Evolutionary conservation across 1,139 yeast species (phyloP), one percentile per base, ranked within the genome.

Genomic region (Geotrichum fermentans): DNA sequence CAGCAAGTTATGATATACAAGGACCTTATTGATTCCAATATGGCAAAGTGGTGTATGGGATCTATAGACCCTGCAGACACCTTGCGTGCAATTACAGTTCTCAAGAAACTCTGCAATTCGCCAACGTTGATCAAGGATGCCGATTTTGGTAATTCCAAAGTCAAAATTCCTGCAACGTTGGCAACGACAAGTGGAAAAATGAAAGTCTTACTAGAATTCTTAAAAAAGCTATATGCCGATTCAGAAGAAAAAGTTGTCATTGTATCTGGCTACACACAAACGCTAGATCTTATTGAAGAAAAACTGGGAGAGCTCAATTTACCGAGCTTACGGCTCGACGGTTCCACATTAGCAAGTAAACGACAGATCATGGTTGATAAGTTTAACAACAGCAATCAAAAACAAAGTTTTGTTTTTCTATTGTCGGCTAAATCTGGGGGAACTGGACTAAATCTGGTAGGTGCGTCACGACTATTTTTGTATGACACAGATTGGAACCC

Each of bases 401-500:
- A 67, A 6, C 58, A 70, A 0, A 70, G 73, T 7, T 80, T 85
- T 58, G 83, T 83, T 0, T 89, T 92, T 58, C 66, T 92, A 20
- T 67, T 94, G 20, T 88, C 97, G 2, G 84, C 97, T 0, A 88
- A 89, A 62, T 82, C 96, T 3, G 99, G 99, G 1, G 99, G 99
- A 0, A 82, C 85, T 54, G 99, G 99, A 0, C 72, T 92, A 37
- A 94, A 92, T 61, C 70, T 92, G 34, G 76, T 87, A 28, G 98
- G 98, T 1, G 98, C 96, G 0, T 88, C 96, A 0, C 71, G 97
- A 28, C 69, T 92, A 32, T 75, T 92, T 2, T 67, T 92, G 21
- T 85, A 85, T 60, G 97, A 89, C 61, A 85, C 90, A 54, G 97
- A 89, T 61, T 87, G 96, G 96, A 92, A 94, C 57, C 98, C 98